phyloP scores from a whole-genome alignment of 495 filamentous ascomycete species.

The Letharia lupina region DNA sequence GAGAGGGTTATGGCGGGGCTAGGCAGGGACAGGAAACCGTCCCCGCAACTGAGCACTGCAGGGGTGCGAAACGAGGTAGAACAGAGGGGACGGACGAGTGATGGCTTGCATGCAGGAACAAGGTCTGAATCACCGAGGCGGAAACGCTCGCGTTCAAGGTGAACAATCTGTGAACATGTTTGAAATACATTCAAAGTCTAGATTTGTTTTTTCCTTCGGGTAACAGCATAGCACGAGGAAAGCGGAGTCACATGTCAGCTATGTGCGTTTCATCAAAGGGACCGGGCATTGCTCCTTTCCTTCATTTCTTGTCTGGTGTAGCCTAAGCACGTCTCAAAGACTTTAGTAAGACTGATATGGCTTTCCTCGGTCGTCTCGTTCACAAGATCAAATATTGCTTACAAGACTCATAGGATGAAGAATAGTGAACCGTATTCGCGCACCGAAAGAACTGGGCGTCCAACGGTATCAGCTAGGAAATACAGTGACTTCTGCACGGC shows the following conservation, averaged over 20 bases:
- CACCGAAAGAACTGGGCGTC: neutral
- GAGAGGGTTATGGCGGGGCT: conserved; percentile 27
- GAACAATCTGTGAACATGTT: neutral
- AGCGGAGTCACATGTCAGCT: neutral
- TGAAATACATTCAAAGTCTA: neutral
- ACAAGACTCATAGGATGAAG: neutral
- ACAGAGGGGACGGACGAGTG: neutral
- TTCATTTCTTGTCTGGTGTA: neutral
- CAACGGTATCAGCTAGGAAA: neutral
- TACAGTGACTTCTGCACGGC: neutral
- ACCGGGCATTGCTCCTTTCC: neutral
- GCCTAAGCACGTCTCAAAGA: neutral
- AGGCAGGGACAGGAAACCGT: conserved; percentile 16
- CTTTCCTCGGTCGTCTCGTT: neutral
- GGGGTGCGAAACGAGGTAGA: neutral
- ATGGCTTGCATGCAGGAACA: conserved; percentile 24
- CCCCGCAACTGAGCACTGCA: neutral
- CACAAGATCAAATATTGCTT: neutral
- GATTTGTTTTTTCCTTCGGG: neutral
- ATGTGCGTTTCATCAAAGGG: neutral
- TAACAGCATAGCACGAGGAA: neutral
- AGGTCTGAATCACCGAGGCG: conserved; percentile 36
- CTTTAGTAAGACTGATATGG: neutral
- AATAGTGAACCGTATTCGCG: neutral
- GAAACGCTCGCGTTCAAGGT: conserved; percentile 22